phyloP scores from a whole-genome alignment of 768 basidiomycete genomes.

The Mrakia gelida region DNA sequence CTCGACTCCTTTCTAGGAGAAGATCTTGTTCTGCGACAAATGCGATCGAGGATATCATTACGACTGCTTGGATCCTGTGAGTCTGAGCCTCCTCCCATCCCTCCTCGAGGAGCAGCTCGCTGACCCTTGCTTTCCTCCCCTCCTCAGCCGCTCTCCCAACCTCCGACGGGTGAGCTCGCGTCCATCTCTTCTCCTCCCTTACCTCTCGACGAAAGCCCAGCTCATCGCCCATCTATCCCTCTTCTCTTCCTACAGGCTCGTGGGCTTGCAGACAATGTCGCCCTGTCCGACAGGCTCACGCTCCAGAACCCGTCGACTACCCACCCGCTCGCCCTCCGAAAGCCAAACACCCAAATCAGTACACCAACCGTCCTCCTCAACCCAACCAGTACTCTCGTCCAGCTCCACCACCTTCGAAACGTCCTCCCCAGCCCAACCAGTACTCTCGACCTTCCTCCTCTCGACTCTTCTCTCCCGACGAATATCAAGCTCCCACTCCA shows the following conservation, averaged over 20 bases:
- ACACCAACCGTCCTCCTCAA: background rate
- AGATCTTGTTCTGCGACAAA: conserved; percentile 83
- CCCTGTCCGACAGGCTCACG: background rate
- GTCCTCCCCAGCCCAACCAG: background rate
- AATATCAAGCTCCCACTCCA: background rate
- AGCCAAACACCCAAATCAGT: background rate
- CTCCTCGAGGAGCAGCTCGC: too few species aligned
- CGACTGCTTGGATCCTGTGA: conserved; percentile 39
- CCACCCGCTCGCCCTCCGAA: too few species aligned
- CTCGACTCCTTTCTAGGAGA: conserved; percentile 51
- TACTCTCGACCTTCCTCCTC: background rate
- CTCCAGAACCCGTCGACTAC: background rate
- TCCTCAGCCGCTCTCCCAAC: conserved; percentile 60
- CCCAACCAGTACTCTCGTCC: background rate
- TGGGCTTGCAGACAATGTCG: background rate
- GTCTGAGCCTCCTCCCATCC: background rate
- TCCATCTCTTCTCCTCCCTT: conserved; percentile 44
- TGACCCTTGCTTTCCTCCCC: background rate
- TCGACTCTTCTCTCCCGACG: background rate
- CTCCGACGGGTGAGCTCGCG: conserved; percentile 60
- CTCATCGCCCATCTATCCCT: background rate
- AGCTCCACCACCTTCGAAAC: background rate
- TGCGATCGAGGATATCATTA: conserved; percentile 65
- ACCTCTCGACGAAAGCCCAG: background rate
- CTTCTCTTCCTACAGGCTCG: background rate